Percentiles rank a stretch among this genome's conserved stretches.
Conservation (phyloP, 106 monocot genomes). For the Apostasia ramifera region DNA sequence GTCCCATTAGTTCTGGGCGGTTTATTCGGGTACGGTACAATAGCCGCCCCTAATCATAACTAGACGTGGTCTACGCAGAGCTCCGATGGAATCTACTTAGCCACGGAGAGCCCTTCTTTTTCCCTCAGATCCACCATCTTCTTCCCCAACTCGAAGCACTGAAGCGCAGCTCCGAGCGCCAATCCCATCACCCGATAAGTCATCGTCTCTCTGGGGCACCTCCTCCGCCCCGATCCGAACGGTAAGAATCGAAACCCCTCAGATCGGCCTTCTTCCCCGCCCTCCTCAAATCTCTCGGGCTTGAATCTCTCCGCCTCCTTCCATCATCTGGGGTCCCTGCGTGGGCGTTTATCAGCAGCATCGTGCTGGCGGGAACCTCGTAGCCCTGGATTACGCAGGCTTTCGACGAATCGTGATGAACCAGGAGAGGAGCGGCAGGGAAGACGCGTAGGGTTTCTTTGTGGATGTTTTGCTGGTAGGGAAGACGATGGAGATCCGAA, state of each 20-base stretch:
- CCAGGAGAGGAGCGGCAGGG: conserved; percentile 14
- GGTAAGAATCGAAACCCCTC: not conserved
- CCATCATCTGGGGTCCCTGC: conserved; percentile 12
- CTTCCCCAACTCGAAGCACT: conserved; percentile 15
- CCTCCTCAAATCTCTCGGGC: conserved; percentile 31
- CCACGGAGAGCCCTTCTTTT: not conserved
- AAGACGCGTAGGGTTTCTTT: conserved; percentile 25
- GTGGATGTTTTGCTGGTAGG: conserved; percentile 19
- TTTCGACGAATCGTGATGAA: conserved; percentile 17
- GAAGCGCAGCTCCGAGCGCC: conserved; percentile 10
- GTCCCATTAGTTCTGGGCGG: too few relatives aligned
- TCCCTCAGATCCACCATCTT: conserved; percentile 10
- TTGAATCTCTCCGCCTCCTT: conserved; percentile 9
- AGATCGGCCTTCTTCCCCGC: not conserved
- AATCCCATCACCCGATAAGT: conserved; percentile 5
- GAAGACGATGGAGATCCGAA: conserved; percentile 24
- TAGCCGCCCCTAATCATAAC: not conserved
- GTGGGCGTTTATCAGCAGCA: conserved; percentile 22
- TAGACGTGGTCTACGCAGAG: conserved; percentile 1
- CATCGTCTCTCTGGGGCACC: conserved; percentile 21
- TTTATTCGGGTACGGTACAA: too few relatives aligned
- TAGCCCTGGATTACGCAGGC: conserved; percentile 17
- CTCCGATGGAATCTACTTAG: not conserved
- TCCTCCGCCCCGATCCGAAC: conserved; percentile 32
- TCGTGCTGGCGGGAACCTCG: conserved; percentile 17